These are phyloP conservation scores for Agroathelia rolfsii DNA, from an alignment of 1,284 basidiomycete species.

Conservation along the genomic window DNA sequence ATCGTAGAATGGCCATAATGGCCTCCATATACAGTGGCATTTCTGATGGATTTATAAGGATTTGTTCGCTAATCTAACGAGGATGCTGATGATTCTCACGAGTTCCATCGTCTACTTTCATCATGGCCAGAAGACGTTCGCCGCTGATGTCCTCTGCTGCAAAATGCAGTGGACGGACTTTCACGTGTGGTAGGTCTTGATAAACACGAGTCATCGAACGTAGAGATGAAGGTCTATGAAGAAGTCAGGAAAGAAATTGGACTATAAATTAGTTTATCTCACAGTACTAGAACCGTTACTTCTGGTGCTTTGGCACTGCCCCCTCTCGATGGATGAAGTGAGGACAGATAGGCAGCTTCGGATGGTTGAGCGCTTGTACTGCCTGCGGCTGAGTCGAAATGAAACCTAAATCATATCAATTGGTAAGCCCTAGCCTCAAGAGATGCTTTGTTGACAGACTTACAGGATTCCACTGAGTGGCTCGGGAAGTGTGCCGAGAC, in stretches of 20 bases:
- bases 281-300: conserved; percentile 13
- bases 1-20: too few species aligned
- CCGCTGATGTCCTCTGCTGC: conserved; percentile 21
- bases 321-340: too few species aligned
- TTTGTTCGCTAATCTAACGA: too few species aligned
- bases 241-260: too few species aligned
- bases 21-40: too few species aligned
- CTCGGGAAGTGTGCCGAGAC: too few species aligned
- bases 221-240: conserved; percentile 15
- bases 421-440: too few species aligned
- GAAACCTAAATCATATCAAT: conserved; percentile 16
- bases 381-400: conserved; percentile 16
- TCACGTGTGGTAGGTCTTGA: conserved; percentile 17
- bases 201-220: conserved; percentile 20
- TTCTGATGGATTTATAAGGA: conserved; percentile 12
- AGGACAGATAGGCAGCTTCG: too few species aligned
- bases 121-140: conserved; percentile 24
- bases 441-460: too few species aligned
- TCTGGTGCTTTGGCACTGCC: conserved; percentile 7
- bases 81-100: conserved; percentile 6
- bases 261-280: conserved; percentile 7
- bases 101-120: conserved; percentile 20
- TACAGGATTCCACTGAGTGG: too few species aligned
- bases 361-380: too few species aligned
- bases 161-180: conserved; percentile 21